phyloP scores from a whole-genome alignment of 1,284 basidiomycete species.

The Apiotrichum sp. region DNA sequence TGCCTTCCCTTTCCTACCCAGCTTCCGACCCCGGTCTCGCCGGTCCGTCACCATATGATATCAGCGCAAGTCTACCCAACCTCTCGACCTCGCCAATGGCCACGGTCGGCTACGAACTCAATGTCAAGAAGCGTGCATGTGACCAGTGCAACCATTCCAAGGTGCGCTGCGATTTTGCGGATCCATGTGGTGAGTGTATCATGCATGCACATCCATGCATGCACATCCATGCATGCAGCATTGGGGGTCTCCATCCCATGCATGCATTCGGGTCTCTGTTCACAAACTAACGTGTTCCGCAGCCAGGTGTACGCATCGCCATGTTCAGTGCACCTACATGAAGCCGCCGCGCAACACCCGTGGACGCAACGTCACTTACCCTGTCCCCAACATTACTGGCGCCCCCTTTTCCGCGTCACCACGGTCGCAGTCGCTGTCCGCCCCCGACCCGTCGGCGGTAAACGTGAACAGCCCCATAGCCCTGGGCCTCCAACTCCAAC shows the following conservation, averaged over 20 bases:
- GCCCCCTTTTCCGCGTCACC: conserved; percentile 23
- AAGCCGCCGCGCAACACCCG: conserved; percentile 53
- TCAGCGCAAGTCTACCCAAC: neutral
- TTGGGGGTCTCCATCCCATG: too few relatives aligned
- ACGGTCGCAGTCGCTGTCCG: conserved; percentile 3
- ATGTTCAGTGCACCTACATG: conserved; percentile 67
- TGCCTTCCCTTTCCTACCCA: conserved; percentile 41
- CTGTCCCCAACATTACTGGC: neutral
- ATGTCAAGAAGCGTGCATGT: conserved; percentile 51
- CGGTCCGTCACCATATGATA: neutral
- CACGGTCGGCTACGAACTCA: neutral
- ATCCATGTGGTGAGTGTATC: conserved; percentile 59
- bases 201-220: too few relatives aligned
- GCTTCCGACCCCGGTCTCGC: neutral
- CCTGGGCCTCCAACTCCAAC: neutral
- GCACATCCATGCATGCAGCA: too few relatives aligned
- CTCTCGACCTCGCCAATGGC: neutral
- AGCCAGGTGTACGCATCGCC: conserved; percentile 73
- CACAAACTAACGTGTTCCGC: neutral
- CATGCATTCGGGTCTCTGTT: too few relatives aligned
- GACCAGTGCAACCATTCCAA: conserved; percentile 78
- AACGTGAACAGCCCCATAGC: conserved; percentile 8
- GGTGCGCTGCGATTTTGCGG: conserved; percentile 71
- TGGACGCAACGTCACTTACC: conserved; percentile 19
- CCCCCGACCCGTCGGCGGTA: too few relatives aligned